Evolutionary conservation across 2,329 filamentous ascomycete genomes (phyloP).

Genomic region (Fusarium sp.): DNA sequence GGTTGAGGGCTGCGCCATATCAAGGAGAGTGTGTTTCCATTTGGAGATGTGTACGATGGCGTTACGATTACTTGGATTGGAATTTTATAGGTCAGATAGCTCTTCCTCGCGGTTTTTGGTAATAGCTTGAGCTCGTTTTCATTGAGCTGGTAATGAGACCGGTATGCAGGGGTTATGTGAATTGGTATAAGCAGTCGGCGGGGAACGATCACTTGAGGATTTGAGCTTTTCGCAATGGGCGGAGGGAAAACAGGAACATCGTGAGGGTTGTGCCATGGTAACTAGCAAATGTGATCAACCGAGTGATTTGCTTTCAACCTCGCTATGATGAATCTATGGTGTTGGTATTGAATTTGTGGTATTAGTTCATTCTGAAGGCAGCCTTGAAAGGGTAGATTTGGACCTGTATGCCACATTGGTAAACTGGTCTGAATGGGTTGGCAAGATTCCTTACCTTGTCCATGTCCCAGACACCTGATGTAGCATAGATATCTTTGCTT

Average conservation of each 20-base stretch:
- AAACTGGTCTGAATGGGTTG: neutral
- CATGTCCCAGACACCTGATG: conserved; percentile 82
- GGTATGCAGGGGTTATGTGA: neutral
- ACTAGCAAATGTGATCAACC: conserved; percentile 2
- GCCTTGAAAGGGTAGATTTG: conserved; percentile 63
- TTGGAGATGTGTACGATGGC: conserved; percentile 36
- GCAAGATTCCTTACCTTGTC: conserved; percentile 62
- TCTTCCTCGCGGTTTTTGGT: conserved; percentile 27
- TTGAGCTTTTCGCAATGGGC: conserved; percentile 2
- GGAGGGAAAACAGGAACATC: conserved; percentile 8
- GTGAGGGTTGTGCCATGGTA: neutral
- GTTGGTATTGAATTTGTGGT: neutral
- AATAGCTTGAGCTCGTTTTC: conserved; percentile 14
- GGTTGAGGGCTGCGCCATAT: neutral
- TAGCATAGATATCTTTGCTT: conserved; percentile 78
- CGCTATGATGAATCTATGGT: neutral
- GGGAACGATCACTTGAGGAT: conserved; percentile 2
- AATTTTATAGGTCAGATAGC: conserved; percentile 25
- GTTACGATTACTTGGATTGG: conserved; percentile 32
- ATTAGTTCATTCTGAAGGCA: conserved; percentile 51
- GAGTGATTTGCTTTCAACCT: neutral
- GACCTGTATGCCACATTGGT: conserved; percentile 47
- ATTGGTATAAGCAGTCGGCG: neutral
- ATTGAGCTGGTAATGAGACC: conserved; percentile 16
- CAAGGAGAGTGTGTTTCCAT: neutral